These are phyloP conservation scores for Blastobotrys mokoenaii DNA, from an alignment of 805 yeast species.

Conservation along the genomic window DNA sequence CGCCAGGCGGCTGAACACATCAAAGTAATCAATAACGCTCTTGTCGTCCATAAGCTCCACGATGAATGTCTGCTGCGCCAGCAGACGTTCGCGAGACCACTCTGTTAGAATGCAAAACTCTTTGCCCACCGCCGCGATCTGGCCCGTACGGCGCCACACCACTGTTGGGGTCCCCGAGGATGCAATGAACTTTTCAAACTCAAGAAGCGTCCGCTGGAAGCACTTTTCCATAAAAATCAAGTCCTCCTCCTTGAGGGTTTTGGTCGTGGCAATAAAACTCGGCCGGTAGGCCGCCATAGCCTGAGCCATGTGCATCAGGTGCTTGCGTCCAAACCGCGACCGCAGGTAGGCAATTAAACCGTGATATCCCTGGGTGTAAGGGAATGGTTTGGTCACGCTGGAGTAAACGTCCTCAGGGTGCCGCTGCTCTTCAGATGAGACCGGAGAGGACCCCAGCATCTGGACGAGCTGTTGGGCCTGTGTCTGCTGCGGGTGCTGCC, in stretches of 20 bases:
- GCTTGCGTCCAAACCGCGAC: constrained; percentile 37
- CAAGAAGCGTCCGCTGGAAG: constrained; percentile 48
- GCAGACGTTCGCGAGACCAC: constrained; percentile 46
- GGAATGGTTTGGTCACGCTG: constrained; percentile 52
- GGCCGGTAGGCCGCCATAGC: constrained; percentile 49
- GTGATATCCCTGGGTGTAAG: constrained; percentile 57
- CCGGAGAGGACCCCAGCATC: not conserved
- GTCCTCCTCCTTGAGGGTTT: constrained; percentile 64
- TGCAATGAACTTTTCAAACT: constrained; percentile 43
- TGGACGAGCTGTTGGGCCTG: not conserved
- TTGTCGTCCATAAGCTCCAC: constrained; percentile 79
- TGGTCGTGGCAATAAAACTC: constrained; percentile 67
- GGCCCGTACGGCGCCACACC: constrained; percentile 83
- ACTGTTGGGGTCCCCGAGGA: constrained; percentile 70
- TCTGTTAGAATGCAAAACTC: constrained; percentile 68
- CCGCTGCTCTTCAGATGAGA: constrained; percentile 22
- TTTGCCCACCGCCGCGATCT: constrained; percentile 68
- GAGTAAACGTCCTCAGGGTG: constrained; percentile 46
- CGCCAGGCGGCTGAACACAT: constrained; percentile 61
- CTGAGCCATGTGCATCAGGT: constrained; percentile 31
- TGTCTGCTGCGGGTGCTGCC: not conserved
- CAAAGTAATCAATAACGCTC: constrained; percentile 63
- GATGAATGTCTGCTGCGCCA: constrained; percentile 56
- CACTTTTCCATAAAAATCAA: constrained; percentile 52
- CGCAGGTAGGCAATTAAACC: constrained; percentile 48